Evolutionary conservation across 1,284 basidiomycete species (phyloP), one percentile per base, ranked within the genome.

Genomic region (Pulveroboletus sp.): DNA sequence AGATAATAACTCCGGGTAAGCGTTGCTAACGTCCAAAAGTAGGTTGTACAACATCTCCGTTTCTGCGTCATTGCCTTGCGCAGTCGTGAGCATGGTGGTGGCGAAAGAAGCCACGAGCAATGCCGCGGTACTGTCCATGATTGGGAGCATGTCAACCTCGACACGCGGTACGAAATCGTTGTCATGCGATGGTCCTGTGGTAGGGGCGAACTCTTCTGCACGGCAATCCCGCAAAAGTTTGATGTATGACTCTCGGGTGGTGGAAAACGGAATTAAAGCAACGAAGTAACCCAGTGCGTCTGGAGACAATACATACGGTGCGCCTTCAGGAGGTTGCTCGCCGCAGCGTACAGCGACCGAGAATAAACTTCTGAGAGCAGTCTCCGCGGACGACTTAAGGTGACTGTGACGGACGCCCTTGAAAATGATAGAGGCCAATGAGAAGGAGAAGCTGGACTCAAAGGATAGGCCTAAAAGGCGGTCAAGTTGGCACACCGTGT

Each of bases 231-330:
- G 76, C 52, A 93, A 73, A 40, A 94, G 75, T 37, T 71, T 74
- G 57, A 79, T 75, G 63, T 88, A 91, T 9, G 77, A 72, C 21
- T 74, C 72, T 11, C 76, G 73, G 7, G 81, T 83, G 11, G 84
- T 82, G 16, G 86, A 83, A 44, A 86, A 77, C 2, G 93, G 87
- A 3, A 95, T 71, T 17, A 95, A 75, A 3, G 90, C 88, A 37
- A 93, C 72, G 73, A 95, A 92, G 73, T 91, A 95, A 17, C 90
- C 89, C 33, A 93, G 72, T 4, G 82, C 82, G 47, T 91, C 83
- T 0, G 78, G 72, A 46, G 76, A 77, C 32, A 92, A 73, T 12
- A 75, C 70, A 15, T 73, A 76, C 53, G 76, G 71, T 48, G 75
- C 68, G 12, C 67, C 69, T 51, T 75, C 70, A 17, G 72, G 69